These are phyloP conservation scores for Daucus carota DNA, from an alignment of 129 eudicot genomes.

Conservation along the genomic window DH1_v3.0 NC_030385.2:44494001-44494500, in stretches of 20 bases:
- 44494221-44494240: slow-evolving; percentile 60
- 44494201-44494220: slow-evolving; percentile 23
- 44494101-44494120: too few species aligned
- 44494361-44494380: slow-evolving; percentile 14
- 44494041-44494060: too few species aligned
- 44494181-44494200: not conserved
- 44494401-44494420: not conserved
- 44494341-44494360: slow-evolving; percentile 53
- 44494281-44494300: slow-evolving; percentile 43
- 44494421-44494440: not conserved
- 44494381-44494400: not conserved
- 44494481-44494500: too few species aligned
- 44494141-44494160: too few species aligned
- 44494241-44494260: slow-evolving; percentile 68
- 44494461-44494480: not conserved
- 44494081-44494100: too few species aligned
- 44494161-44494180: not conserved
- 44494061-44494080: too few species aligned
- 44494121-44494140: too few species aligned
- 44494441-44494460: not conserved
- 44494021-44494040: too few species aligned
- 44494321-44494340: slow-evolving; percentile 27
- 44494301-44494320: slow-evolving; percentile 57
- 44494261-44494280: not conserved
- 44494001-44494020: too few species aligned